phyloP scores from a whole-genome alignment of 2,329 filamentous ascomycete genomes.

The Nigrospora oryzae region DNA sequence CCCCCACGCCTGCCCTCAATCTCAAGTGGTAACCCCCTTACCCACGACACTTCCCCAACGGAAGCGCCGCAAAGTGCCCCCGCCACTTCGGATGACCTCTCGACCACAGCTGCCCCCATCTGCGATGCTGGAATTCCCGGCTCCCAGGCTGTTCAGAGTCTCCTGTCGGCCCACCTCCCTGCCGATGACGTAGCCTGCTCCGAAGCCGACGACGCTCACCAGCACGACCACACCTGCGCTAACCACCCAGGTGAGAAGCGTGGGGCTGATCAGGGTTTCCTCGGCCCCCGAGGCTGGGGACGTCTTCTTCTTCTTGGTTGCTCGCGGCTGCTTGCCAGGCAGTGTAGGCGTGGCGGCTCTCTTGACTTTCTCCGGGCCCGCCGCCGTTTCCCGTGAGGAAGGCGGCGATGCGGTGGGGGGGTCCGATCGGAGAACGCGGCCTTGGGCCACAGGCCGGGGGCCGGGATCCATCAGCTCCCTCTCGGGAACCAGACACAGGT shows the following conservation, averaged over 20 bases:
- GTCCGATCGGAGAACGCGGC: constrained; percentile 6
- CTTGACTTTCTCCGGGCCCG: constrained; percentile 37
- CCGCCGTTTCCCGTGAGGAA: constrained; percentile 10
- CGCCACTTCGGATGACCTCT: constrained; percentile 43
- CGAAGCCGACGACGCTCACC: constrained; percentile 60
- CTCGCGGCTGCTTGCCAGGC: constrained; percentile 29
- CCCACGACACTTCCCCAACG: constrained; percentile 43
- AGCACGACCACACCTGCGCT: constrained; percentile 60
- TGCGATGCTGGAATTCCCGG: constrained; percentile 27
- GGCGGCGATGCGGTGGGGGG: constrained; percentile 7
- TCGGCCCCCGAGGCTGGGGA: constrained; percentile 23
- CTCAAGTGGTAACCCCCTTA: constrained; percentile 10
- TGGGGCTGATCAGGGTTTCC: constrained; percentile 44
- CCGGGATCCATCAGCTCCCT: constrained; percentile 43
- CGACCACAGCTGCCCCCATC: constrained; percentile 40
- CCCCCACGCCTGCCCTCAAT: too few relatives aligned
- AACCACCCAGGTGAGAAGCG: constrained; percentile 55
- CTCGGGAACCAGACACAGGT: constrained; percentile 51
- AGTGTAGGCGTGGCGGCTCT: constrained; percentile 31
- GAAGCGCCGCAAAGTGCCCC: constrained; percentile 42
- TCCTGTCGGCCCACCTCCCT: constrained; percentile 59
- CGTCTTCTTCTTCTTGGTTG: constrained; percentile 53
- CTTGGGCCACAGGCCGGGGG: constrained; percentile 12
- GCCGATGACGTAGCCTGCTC: constrained; percentile 60
- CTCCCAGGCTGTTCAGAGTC: constrained; percentile 31